phyloP scores from a whole-genome alignment of 1,284 basidiomycete species.

The Apiotrichum montevideense region DNA sequence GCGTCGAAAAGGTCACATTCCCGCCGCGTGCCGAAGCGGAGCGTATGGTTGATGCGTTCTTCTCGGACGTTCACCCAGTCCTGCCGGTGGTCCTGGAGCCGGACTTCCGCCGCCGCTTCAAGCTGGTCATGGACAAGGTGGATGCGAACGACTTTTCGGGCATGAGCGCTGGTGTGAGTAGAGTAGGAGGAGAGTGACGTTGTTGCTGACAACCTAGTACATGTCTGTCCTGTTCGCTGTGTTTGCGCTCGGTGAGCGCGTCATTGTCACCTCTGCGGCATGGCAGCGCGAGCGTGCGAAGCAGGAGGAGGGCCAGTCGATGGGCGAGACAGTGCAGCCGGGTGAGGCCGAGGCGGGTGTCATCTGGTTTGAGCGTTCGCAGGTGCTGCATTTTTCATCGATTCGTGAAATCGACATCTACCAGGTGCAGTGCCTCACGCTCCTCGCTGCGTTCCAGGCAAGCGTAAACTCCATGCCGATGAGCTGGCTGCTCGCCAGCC shows the following conservation, averaged over 20 bases:
- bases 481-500: constrained; percentile 81
- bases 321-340: constrained; percentile 29
- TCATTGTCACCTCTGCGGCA: constrained; percentile 52
- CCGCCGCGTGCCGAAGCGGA: constrained; percentile 73
- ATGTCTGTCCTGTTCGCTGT: constrained; percentile 79
- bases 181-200: too few relatives aligned
- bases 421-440: constrained; percentile 79
- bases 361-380: constrained; percentile 51
- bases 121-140: constrained; percentile 58
- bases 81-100: constrained; percentile 78
- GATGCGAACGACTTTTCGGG: constrained; percentile 36
- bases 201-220: constrained; percentile 57
- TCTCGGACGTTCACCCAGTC: constrained; percentile 72
- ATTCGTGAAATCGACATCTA: constrained; percentile 65
- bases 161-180: constrained; percentile 16
- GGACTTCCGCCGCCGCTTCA: constrained; percentile 66
- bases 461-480: constrained; percentile 84
- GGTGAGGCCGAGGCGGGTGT: constrained; percentile 45
- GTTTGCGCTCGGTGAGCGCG: constrained; percentile 64
- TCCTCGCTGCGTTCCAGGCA: constrained; percentile 80
- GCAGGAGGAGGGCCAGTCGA: constrained; percentile 27
- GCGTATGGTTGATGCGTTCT: constrained; percentile 80
- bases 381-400: constrained; percentile 84
- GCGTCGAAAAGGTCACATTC: constrained; percentile 78
- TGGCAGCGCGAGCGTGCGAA: constrained; percentile 59